Percentiles rank a stretch among this genome's conserved stretches.
Conservation (phyloP, 202 grass and related monocot genomes). For the Elaeis oleifera region DNA sequence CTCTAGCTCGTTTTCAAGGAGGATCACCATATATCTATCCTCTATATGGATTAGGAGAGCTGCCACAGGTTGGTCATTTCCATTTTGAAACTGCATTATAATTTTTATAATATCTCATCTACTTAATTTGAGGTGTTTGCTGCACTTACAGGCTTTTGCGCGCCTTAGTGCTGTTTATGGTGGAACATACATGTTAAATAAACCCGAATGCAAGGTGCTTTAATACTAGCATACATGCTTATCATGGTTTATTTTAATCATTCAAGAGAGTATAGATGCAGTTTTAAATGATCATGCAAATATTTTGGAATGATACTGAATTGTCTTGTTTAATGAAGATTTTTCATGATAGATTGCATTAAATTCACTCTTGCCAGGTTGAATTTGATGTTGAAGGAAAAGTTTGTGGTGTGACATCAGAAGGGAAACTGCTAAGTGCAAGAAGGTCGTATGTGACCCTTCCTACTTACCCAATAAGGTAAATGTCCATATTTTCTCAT, state of each 20-base stretch:
- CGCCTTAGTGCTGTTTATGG: conserved; percentile 95
- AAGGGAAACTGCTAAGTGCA: conserved; percentile 93
- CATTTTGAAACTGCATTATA: background rate
- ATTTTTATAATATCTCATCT: conserved; percentile 11
- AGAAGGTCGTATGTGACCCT: conserved; percentile 88
- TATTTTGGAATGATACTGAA: too few relatives aligned
- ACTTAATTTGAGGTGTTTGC: conserved; percentile 10
- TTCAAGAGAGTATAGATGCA: too few relatives aligned
- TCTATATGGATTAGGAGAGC: conserved; percentile 69
- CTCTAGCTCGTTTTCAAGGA: conserved; percentile 76
- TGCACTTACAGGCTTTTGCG: conserved; percentile 60
- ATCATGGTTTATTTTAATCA: conserved; percentile 2
- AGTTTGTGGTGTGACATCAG: conserved; percentile 85
- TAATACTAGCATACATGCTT: conserved; percentile 7
- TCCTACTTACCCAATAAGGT: conserved; percentile 35
- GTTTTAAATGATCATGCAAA: too few relatives aligned
- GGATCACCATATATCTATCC: conserved; percentile 84
- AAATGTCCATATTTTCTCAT: too few relatives aligned
- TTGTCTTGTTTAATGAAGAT: too few relatives aligned
- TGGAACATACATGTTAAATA: conserved; percentile 92
- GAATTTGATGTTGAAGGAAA: conserved; percentile 89
- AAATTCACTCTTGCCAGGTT: conserved; percentile 26
- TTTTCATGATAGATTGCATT: too few relatives aligned
- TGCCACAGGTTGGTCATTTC: conserved; percentile 58
- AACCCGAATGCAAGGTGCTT: conserved; percentile 84